phyloP scores from a whole-genome alignment of 179 eudicot genomes.

The Sideroxylon spinosum region DNA sequence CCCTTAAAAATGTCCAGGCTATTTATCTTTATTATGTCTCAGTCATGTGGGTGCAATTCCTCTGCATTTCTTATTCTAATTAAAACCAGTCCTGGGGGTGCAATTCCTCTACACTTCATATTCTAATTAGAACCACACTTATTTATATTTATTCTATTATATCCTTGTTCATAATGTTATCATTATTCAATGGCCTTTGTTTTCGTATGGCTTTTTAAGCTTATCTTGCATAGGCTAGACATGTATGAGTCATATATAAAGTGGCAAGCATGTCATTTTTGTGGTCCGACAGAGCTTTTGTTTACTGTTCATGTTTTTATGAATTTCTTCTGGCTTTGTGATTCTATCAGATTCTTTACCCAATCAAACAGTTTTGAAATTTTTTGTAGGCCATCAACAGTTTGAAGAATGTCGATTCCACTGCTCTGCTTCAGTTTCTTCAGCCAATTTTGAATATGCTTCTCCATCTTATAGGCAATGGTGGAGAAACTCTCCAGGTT shows the following conservation, averaged over 20 bases:
- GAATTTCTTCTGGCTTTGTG: not conserved
- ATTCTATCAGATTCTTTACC: not conserved
- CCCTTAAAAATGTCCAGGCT: not conserved
- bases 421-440: slow-evolving; percentile 98
- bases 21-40: not conserved
- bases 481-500: slow-evolving; percentile 99
- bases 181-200: not conserved
- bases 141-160: not conserved
- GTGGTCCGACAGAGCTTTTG: not conserved
- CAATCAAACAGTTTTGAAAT: slow-evolving; percentile 1
- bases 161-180: not conserved
- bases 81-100: not conserved
- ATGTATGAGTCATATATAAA: not conserved
- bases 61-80: not conserved
- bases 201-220: not conserved
- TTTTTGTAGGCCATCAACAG: slow-evolving; percentile 91
- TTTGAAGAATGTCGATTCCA: slow-evolving; percentile 98
- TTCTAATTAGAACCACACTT: not conserved
- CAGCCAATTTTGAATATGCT: slow-evolving; percentile 98
- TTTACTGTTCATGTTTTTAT: not conserved
- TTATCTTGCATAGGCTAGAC: not conserved
- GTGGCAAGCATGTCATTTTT: not conserved
- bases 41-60: slow-evolving; percentile 1
- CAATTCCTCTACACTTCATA: too few relatives aligned
- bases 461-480: slow-evolving; percentile 97